Conservation (phyloP, 1,284 basidiomycete species). For the Naganishia liquefaciens region DNA sequence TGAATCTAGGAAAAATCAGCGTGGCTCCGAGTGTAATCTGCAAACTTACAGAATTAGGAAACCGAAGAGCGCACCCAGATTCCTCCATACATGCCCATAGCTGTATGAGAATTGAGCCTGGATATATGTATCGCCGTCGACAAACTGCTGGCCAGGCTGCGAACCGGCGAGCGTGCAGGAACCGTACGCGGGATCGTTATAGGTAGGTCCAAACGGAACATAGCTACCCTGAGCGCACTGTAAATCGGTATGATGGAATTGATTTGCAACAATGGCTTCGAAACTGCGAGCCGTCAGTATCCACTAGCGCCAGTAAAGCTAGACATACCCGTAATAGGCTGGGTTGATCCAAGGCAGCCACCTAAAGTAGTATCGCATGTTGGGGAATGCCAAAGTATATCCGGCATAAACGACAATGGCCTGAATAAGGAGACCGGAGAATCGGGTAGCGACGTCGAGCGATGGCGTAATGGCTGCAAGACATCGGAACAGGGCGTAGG, state of each 20-base stretch:
- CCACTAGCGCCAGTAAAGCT: too few species aligned
- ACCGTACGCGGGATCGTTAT: conserved; percentile 40
- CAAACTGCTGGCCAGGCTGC: conserved; percentile 45
- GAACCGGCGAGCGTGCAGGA: conserved; percentile 53
- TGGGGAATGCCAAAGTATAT: conserved; percentile 57
- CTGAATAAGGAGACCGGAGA: conserved; percentile 63
- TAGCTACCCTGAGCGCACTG: conserved; percentile 30
- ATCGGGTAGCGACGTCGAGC: conserved; percentile 62
- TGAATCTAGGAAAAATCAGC: conserved; percentile 3
- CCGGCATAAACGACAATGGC: conserved; percentile 66
- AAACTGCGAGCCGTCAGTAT: conserved; percentile 7
- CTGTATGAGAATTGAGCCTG: conserved; percentile 62
- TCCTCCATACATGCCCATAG: conserved; percentile 63
- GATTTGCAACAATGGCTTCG: conserved; percentile 30
- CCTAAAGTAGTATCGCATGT: conserved; percentile 30
- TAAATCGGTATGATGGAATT: conserved; percentile 22
- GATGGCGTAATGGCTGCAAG: conserved; percentile 61
- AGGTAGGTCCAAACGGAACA: conserved; percentile 34
- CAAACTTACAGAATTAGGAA: conserved; percentile 11
- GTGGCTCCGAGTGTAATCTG: neutral
- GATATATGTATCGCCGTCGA: conserved; percentile 58
- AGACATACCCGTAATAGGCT: conserved; percentile 2
- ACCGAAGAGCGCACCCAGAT: conserved; percentile 2
- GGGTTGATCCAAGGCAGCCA: conserved; percentile 30
- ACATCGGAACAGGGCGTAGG: conserved; percentile 65